Base-by-base conservation (phyloP, 2,329 filamentous ascomycete genomes). In the Fusarium burgessii region DNA sequence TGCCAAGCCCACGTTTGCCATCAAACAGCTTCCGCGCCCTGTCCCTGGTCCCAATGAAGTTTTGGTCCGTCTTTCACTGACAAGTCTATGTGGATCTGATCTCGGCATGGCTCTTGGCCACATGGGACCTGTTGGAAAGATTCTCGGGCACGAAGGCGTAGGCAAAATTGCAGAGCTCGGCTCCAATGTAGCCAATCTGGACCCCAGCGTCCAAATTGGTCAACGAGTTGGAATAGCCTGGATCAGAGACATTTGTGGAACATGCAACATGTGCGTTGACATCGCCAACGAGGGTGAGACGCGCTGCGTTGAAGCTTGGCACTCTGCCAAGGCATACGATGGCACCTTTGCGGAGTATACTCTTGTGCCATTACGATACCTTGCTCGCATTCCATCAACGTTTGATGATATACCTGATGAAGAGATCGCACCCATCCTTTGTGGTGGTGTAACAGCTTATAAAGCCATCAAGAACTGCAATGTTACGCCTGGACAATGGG, bases 101-200 rank as follows among this genome's bases (percentile, higher is more conserved):
- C 70, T 80, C 18, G 75, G 74, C 18, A 77, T 84, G 54, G 82
- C 82, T 1, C 57, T 77, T 0, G 82, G 82, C 14, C 75, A 81
- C 27, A 68, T 83, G 46, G 81, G 81, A 0, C 79, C 80, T 1
- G 75, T 76, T 1, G 71, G 75, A 8, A 66, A 77, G 27, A 78
- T 83, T 3, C 76, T 83, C 0, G 84, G 84, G 7, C 84, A 85
- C 50, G 84, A 86, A 66, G 84, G 83, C 11, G 80, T 84, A 2
- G 84, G 84, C 3, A 76, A 74, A 14, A 76, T 84, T 18, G 79
- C 76, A 7, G 75, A 69, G 27, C 64, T 84, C 3, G 84, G 84
- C 2, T 74, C 77, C 33, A 76, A 78, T 36, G 76, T 82, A 6
- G 23, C 70, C 6, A 49, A 61, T 6, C 23, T 61, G 10, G 77